Evolutionary conservation across 164 flowering plant species (phyloP).

Genomic region (Pachysandra terminalis): DNA sequence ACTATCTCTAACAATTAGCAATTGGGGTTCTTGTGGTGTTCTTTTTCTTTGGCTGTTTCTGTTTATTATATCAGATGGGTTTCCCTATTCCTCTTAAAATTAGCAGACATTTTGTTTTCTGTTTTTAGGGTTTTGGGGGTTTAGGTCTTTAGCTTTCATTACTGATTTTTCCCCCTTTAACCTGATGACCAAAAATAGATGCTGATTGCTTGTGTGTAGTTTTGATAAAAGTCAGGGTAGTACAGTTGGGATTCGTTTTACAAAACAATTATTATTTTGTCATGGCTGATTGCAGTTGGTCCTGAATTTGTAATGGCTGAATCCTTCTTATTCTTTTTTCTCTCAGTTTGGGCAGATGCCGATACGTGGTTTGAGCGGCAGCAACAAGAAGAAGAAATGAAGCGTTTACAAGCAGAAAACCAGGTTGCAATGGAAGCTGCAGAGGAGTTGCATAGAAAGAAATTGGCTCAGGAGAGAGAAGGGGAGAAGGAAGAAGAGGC

Average conservation of each 20-base stretch:
- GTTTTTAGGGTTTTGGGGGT: neutral
- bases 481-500: conserved; percentile 85
- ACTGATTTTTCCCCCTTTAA: neutral
- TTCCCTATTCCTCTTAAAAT: neutral
- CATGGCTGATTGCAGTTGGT: too few relatives aligned
- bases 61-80: neutral
- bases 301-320: neutral
- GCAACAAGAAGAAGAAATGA: conserved; percentile 95
- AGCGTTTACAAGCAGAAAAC: conserved; percentile 73
- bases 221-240: too few relatives aligned
- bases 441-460: conserved; percentile 83
- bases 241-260: neutral
- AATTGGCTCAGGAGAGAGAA: conserved; percentile 72
- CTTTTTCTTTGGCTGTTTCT: neutral
- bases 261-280: too few relatives aligned
- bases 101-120: neutral
- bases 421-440: conserved; percentile 77
- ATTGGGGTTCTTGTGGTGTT: neutral
- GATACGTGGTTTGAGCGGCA: conserved; percentile 99
- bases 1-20: too few relatives aligned
- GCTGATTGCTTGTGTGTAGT: neutral
- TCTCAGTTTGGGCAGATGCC: conserved; percentile 97
- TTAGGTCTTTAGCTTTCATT: neutral
- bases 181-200: neutral
- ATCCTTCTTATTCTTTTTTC: conserved; percentile 3